Evolutionary conservation across 2,329 filamentous ascomycete genomes (phyloP).

Genomic region (Penicillium sp.): DNA sequence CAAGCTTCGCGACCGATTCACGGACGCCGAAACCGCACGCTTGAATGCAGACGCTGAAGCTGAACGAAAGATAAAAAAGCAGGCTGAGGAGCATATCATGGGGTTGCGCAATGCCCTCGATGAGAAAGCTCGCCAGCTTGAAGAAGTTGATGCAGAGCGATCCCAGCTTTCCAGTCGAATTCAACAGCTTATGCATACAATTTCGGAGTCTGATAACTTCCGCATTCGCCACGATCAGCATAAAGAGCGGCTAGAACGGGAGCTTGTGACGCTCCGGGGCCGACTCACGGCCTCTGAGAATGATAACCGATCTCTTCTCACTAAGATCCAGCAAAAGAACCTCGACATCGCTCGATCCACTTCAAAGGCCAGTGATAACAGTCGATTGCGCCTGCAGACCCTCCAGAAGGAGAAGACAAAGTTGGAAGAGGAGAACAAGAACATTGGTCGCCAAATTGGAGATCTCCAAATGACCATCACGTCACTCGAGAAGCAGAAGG

Average conservation of each 20-base stretch:
- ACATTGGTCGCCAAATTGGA: slow-evolving; percentile 78
- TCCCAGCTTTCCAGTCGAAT: slow-evolving; percentile 75
- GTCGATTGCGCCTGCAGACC: slow-evolving; percentile 72
- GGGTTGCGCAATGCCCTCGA: slow-evolving; percentile 79
- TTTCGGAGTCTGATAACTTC: slow-evolving; percentile 86
- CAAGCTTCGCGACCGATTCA: slow-evolving; percentile 77
- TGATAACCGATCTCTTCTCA: slow-evolving; percentile 90
- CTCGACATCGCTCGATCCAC: slow-evolving; percentile 90
- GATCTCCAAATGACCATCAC: slow-evolving; percentile 81
- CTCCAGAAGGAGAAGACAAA: slow-evolving; percentile 82
- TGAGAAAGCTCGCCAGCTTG: slow-evolving; percentile 71
- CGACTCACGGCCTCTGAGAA: slow-evolving; percentile 90
- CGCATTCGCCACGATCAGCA: slow-evolving; percentile 88
- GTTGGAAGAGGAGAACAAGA: slow-evolving; percentile 78
- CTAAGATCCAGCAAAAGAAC: slow-evolving; percentile 96
- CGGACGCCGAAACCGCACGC: slow-evolving; percentile 81
- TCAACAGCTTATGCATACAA: slow-evolving; percentile 81
- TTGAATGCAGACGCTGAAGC: slow-evolving; percentile 77
- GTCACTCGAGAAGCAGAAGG: slow-evolving; percentile 87
- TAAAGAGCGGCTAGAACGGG: slow-evolving; percentile 88
- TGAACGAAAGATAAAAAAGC: slow-evolving; percentile 74
- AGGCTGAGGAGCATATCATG: slow-evolving; percentile 77
- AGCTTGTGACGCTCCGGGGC: slow-evolving; percentile 87
- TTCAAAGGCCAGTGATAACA: slow-evolving; percentile 80
- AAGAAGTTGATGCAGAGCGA: slow-evolving; percentile 78